These are phyloP conservation scores for Arachis hypogaea DNA, from an alignment of 306 rosid genomes.

Conservation along the genomic window DNA sequence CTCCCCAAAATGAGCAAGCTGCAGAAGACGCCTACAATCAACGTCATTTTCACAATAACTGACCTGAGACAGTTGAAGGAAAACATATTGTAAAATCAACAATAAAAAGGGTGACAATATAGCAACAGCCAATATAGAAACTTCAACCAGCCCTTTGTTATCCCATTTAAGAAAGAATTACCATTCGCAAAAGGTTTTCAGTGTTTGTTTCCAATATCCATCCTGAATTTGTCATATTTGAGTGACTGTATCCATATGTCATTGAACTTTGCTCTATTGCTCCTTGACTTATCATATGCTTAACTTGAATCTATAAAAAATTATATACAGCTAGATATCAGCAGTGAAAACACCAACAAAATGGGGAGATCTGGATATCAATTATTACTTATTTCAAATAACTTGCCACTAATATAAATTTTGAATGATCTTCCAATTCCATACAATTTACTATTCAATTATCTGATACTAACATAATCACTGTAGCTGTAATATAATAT, in stretches of 20 bases:
- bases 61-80: constrained; percentile 62
- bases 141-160: neutral
- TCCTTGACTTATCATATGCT: constrained; percentile 90
- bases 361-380: constrained; percentile 22
- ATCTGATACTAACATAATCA: constrained; percentile 73
- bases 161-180: constrained; percentile 32
- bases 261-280: constrained; percentile 66
- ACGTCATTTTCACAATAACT: constrained; percentile 93
- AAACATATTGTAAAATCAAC: constrained; percentile 31
- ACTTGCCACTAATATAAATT: constrained; percentile 24
- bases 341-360: constrained; percentile 5
- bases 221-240: constrained; percentile 65
- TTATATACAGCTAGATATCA: constrained; percentile 32
- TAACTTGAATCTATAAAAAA: constrained; percentile 75
- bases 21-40: constrained; percentile 89
- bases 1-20: constrained; percentile 94
- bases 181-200: constrained; percentile 92
- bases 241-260: constrained; percentile 63
- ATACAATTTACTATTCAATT: constrained; percentile 32
- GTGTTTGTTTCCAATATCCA: constrained; percentile 86
- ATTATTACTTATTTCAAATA: constrained; percentile 26
- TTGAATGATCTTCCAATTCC: constrained; percentile 5
- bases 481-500: constrained; percentile 86
- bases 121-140: constrained; percentile 17
- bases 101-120: neutral